Evolutionary conservation across 495 filamentous ascomycete genomes (phyloP).

Genomic region (Arthonia radiata): DNA sequence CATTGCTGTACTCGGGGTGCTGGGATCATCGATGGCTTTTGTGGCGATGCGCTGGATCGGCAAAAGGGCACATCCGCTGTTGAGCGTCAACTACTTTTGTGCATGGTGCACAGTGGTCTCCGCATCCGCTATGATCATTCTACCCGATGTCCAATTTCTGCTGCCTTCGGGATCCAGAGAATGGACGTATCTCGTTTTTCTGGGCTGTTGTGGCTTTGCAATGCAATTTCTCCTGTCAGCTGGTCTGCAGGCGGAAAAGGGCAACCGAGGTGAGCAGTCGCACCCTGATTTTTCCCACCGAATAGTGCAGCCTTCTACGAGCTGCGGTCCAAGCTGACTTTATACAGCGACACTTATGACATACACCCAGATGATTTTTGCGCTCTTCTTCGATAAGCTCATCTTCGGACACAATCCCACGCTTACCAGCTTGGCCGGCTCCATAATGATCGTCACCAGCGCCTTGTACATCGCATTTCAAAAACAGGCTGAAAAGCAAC

Average conservation of each 20-base stretch:
- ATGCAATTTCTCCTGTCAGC: constrained; percentile 1
- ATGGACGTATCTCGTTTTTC: background rate
- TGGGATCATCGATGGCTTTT: background rate
- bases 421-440: background rate
- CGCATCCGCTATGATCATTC: background rate
- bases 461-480: background rate
- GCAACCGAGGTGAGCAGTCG: no score
- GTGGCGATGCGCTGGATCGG: background rate
- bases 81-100: background rate
- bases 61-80: background rate
- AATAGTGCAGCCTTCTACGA: no score
- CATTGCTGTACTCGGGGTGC: background rate
- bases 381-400: background rate
- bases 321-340: no score
- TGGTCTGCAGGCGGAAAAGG: background rate
- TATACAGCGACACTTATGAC: background rate
- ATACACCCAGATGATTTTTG: background rate
- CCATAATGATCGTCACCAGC: background rate
- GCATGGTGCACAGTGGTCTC: background rate
- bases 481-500: background rate
- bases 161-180: background rate
- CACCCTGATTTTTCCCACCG: no score
- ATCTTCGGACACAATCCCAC: background rate
- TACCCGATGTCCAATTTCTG: background rate
- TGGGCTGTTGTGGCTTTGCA: background rate